Conservation (phyloP, 2,329 filamentous ascomycete genomes). For the Pyrenophora graminea region DNA sequence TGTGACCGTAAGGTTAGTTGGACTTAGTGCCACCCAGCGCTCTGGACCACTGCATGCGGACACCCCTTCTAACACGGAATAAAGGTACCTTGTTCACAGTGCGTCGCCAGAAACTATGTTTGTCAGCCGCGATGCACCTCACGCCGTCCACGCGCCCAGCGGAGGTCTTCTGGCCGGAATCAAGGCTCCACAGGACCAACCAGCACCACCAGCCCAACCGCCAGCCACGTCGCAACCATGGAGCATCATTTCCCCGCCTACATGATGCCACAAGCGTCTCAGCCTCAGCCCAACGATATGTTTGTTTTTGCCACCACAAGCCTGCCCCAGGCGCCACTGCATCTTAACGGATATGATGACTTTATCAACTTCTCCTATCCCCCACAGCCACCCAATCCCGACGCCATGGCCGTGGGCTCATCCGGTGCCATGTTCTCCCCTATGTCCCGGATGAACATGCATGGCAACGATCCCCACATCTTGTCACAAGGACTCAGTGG, state of each 20-base stretch:
- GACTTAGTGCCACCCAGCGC: background rate
- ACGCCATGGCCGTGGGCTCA: background rate
- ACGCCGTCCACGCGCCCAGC: slow-evolving; percentile 6
- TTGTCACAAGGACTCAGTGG: background rate
- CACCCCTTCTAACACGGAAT: background rate
- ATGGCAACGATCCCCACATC: background rate
- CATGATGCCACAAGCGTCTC: background rate
- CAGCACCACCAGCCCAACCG: background rate
- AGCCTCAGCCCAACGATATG: background rate
- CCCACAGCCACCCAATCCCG: background rate
- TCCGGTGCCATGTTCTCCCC: background rate
- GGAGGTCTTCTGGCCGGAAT: slow-evolving; percentile 1
- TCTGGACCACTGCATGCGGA: background rate
- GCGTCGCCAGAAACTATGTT: slow-evolving; percentile 8
- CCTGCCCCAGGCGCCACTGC: background rate
- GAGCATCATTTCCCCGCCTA: slow-evolving; percentile 3
- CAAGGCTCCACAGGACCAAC: background rate
- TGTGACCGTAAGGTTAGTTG: slow-evolving; percentile 10
- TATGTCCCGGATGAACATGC: background rate
- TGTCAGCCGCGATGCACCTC: slow-evolving; percentile 9
- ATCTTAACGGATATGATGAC: slow-evolving; percentile 6
- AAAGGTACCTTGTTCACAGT: slow-evolving; percentile 13
- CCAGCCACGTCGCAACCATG: slow-evolving; percentile 1
- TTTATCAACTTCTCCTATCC: slow-evolving; percentile 8
- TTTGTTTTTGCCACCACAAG: background rate